Evolutionary conservation across 2,329 filamentous ascomycete species (phyloP), one percentile per base, ranked within the genome.

Genomic region (Penicillium sp.): DNA sequence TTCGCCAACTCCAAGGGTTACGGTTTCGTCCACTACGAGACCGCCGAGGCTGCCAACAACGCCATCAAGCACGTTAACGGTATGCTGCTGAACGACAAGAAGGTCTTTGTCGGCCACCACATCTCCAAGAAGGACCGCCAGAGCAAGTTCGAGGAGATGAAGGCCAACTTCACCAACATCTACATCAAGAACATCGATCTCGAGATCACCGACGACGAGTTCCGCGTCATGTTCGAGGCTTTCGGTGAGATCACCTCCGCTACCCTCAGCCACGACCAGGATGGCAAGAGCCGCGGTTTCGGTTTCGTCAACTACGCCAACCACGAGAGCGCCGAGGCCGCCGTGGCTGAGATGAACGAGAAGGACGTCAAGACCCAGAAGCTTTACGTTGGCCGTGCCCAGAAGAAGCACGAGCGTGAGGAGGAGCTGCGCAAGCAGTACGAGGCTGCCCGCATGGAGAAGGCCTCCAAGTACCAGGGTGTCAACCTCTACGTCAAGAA

Each of bases 121-220:
- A 97, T 99, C 73, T 93, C 94, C 77, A 97, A 97, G 89, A 97
- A 97, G 86, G 94, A 99, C 76, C 93, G 94, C 72, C 94, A 97
- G 86, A 96, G 91, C 91, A 99, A 99, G 83, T 97, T 97, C 70
- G 94, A 99, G 83, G 94, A 99, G 85, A 99, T 99, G 93, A 99
- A 99, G 89, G 94, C 94, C 79, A 99, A 99, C 85, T 99, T 96
- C 86, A 99, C 94, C 83, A 99, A 99, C 79, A 88, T 99, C 79
- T 99, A 99, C 82, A 91, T 99, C 82, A 99, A 99, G 88, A 99
- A 99, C 83, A 89, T 99, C 69, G 86, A 88, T 70, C 73, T 81
- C 36, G 93, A 97, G 49, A 90, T 89, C 64, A 89, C 86, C 59
- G 94, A 99, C 61, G 93, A 97, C 9, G 89, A 97, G 75, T 97